Evolutionary conservation across 495 filamentous ascomycete species (phyloP), one percentile per base, ranked within the genome.

Genomic region (Podospora conica): DNA sequence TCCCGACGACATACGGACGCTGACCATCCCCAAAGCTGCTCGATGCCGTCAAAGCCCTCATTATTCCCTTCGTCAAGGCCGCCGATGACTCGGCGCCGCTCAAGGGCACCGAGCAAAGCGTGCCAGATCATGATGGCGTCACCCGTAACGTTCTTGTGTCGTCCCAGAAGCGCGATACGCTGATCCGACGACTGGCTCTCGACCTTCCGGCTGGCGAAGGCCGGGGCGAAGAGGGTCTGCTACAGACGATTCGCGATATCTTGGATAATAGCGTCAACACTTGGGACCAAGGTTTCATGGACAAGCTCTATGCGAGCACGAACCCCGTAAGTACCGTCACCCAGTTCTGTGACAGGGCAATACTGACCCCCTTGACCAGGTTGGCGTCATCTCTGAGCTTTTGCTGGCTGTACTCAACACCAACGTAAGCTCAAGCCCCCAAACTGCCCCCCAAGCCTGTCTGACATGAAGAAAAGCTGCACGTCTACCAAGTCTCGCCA

Each of bases 211-310:
- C 79, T 12, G 77, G 83, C 55, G 72, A 79, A 40, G 90, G 89
- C 10, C 78, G 79, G 40, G 91, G 90, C 2, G 88, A 89, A 70
- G 85, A 90, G 15, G 92, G 92, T 0, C 74, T 97, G 60, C 75
- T 94, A 22, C 74, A 84, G 23, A 77, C 85, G 3, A 81, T 94
- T 27, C 77, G 85, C 66, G 83, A 86, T 69, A 80, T 96, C 31
- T 81, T 97, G 61, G 81, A 84, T 61, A 91, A 95, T 79, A 90
- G 87, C 58, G 94, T 97, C 70, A 98, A 98, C 77, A 97, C 94
- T 31, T 98, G 94, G 93, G 89, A 94, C 75, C 91, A 93, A 72
- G 95, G 93, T 9, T 97, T 98, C 78, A 77, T 97, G 74, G 91
- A 96, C 77, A 96, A 96, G 80, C 80, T 96, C 31, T 97, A 96